Evolutionary conservation across 352 stramenopile species (phyloP), one percentile per base, ranked within the genome.

Genomic region (Phytophthora litchii): DNA sequence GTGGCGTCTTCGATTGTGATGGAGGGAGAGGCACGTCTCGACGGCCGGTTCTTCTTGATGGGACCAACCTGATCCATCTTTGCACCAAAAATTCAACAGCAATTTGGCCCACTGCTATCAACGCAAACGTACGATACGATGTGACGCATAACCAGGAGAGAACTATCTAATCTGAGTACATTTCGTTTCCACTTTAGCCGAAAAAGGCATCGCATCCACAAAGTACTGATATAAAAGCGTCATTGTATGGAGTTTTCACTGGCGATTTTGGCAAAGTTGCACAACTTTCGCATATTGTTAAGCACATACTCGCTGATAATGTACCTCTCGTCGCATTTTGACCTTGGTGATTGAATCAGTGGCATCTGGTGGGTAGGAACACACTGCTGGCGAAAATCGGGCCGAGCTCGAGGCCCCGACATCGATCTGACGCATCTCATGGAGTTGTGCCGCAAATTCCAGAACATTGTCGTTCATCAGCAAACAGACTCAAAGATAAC

Each of bases 1-100:
- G 65, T 70, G 54, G 59, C 54, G 60, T 65, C 55, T 74, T 70
- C 21, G 60, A 52, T 74, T 70, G 23, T 74, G 60, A 38, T 10
- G 20, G 49, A 59, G 45, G 38, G 37, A 63, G 48, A 73, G 48
- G 64, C 49, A 42, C 52, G 57, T 43, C 43, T 17, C 41, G 23
- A 49, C 34, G 43, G 16, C 34, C 32, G 31, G 57, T 19, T 31
- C 25, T 40, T 38, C 42, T 56, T 56, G 49, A 56, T 56, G 36
- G 49, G 49, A 48, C 49, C 42, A 57, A 62, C 52, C 53, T 63
- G 29, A 64, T 46, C 61, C 58, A 54, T 21, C 48, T 60, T 48
- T 66, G 54, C 61, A 60, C 61, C 60, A 61, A 65, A 56, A 61
- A 56, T 48, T 54, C 40, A 57, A 34, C 36, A 19, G 9, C 31